Base-by-base conservation (phyloP, 768 basidiomycete species). In the Boletus reticuloceps region DNA sequence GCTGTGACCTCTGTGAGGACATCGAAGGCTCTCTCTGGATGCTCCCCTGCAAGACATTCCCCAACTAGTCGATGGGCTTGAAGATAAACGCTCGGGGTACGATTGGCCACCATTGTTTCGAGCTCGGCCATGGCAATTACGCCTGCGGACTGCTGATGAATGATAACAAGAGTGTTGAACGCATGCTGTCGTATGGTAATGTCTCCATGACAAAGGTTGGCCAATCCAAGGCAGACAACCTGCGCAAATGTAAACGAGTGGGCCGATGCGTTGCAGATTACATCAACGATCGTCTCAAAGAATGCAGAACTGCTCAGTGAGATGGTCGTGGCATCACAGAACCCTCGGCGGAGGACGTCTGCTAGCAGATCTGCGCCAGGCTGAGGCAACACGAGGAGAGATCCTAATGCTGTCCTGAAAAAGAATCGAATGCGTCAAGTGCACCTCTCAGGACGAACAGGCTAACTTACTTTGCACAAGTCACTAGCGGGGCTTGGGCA, bases 141-240 rank as follows among this genome's bases (percentile, higher is more conserved):
- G 5, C 88, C 88, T n/a, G 80, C 77, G 6, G 79, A 77, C 56
- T 85, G 84, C 32, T 85, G 80, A 59, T 92, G 88, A 46, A 88
- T 79, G 29, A 79, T 77, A 58, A 89, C 89, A 19, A 95, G 75
- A 63, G 92, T 82, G 59, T 84, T 79, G 69, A 94, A 89, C 1
- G 95, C 88, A 43, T 81, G 81, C n/a, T 80, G 79, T 12, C 94
- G 85, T 45, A 88, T 83, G 19, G 77, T 72, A 9, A 78, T 58
- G 22, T 81, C 77, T 4, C 84, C 80, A 67, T 95, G 88, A 32
- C 89, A 87, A 11, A 98, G 79, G 71, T 97, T 97, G 19, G 89
- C 86, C 19, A 97, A 73, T 3, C 88, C 89, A 14, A 96, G 77
- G 63, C 86, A 92, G 22, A 82, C 79, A 14, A 83, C 74, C 65